Conservation (phyloP, 495 filamentous ascomycete species). For the Xylaria longipes region DNA sequence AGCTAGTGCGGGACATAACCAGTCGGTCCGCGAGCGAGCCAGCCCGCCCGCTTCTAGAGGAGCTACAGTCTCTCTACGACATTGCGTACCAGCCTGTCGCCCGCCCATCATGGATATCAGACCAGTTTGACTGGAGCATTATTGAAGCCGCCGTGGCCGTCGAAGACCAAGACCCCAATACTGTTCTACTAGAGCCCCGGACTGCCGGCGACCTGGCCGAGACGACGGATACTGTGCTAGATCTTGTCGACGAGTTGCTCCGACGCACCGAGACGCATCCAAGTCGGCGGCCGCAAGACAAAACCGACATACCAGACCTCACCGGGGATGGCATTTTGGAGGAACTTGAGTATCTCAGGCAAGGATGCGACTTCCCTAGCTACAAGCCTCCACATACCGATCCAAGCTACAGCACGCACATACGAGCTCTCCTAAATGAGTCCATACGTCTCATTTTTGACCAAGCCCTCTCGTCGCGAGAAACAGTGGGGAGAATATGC, state of each 20-base stretch:
- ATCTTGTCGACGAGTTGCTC: constrained; percentile 40
- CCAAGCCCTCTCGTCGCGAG: constrained; percentile 29
- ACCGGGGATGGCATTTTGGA: constrained; percentile 5
- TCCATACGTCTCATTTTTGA: constrained; percentile 43
- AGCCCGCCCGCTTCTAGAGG: constrained; percentile 19
- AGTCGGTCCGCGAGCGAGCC: background rate
- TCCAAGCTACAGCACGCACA: constrained; percentile 10
- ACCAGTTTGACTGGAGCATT: constrained; percentile 34
- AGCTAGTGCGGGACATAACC: constrained; percentile 2
- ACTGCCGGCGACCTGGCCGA: constrained; percentile 29
- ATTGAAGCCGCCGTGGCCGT: constrained; percentile 31
- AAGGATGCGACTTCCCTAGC: constrained; percentile 40
- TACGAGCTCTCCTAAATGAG: constrained; percentile 41
- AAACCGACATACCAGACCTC: background rate
- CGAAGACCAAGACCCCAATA: constrained; percentile 30
- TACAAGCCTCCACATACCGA: constrained; percentile 40
- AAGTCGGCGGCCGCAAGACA: background rate
- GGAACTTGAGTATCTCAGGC: constrained; percentile 26
- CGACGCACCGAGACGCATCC: background rate
- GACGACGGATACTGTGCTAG: constrained; percentile 33
- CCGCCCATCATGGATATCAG: constrained; percentile 29
- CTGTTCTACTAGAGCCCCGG: constrained; percentile 36
- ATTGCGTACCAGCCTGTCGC: constrained; percentile 25
- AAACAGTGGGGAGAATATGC: constrained; percentile 64
- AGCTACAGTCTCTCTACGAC: constrained; percentile 28